A percentile compares a stretch with the other conserved stretches of the same genome.
Conservation (phyloP, 2,329 filamentous ascomycete genomes). For the Fusarium abutilonis region DNA sequence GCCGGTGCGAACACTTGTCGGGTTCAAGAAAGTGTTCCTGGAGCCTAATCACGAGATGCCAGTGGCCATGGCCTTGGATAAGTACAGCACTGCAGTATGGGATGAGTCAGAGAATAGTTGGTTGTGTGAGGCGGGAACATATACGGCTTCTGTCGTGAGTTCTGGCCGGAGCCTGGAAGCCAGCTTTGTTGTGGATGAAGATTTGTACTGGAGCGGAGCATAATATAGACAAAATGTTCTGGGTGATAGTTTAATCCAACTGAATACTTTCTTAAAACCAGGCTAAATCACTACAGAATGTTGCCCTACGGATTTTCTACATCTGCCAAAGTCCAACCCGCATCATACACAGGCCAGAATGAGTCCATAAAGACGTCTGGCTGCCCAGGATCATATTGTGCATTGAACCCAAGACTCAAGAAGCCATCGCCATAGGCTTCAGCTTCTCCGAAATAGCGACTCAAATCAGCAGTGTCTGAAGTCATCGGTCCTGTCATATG, state of each 20-base stretch:
- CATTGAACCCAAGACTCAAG: constrained; percentile 1
- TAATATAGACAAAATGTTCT: not conserved
- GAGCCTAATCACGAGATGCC: not conserved
- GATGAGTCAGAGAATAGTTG: constrained; percentile 8
- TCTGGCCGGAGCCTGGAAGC: not conserved
- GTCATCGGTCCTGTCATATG: accelerated
- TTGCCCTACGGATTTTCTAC: not conserved
- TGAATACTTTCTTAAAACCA: no score
- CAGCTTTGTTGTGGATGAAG: constrained; percentile 1
- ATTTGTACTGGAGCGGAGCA: constrained; percentile 14
- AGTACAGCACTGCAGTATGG: constrained; percentile 19
- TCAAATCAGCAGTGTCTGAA: not conserved
- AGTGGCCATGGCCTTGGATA: not conserved
- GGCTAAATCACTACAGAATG: no score
- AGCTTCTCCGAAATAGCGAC: not conserved
- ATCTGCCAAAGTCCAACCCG: constrained; percentile 6
- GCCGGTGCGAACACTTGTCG: constrained; percentile 5
- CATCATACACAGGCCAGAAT: constrained; percentile 14
- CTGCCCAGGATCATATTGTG: not conserved
- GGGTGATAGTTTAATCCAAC: no score
- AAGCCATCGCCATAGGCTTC: not conserved
- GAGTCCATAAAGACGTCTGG: constrained; percentile 32
- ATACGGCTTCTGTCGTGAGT: constrained; percentile 1
- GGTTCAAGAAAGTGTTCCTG: constrained; percentile 9
- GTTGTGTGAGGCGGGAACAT: constrained; percentile 15